Evolutionary conservation across 1,139 yeast species (phyloP).

Genomic region (Yamadazyma friedrichii): DNA sequence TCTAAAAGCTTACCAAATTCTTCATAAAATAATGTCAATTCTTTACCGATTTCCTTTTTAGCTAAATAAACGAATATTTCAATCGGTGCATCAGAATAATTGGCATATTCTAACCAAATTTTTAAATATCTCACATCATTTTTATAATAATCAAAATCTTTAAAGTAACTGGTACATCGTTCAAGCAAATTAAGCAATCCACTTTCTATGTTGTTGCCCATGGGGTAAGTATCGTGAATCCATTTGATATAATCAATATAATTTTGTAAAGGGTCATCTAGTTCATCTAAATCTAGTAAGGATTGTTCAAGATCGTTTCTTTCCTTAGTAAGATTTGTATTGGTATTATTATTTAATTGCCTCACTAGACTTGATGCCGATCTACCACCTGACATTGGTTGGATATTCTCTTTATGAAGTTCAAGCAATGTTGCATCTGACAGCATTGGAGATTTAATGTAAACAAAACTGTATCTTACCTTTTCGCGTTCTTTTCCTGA

Average conservation of each 20-base stretch:
- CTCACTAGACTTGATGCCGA: conserved; percentile 60
- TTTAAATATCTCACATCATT: conserved; percentile 79
- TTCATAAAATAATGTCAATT: conserved; percentile 73
- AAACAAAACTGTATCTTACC: neutral
- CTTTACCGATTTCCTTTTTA: conserved; percentile 69
- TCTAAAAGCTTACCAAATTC: conserved; percentile 74
- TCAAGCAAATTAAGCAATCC: conserved; percentile 69
- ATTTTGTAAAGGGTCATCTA: conserved; percentile 81
- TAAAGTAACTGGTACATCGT: conserved; percentile 67
- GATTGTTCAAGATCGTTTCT: conserved; percentile 44
- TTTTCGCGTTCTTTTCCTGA: conserved; percentile 4
- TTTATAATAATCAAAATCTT: conserved; percentile 64
- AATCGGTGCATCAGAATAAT: conserved; percentile 65
- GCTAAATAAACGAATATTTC: conserved; percentile 75
- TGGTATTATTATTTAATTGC: conserved; percentile 28
- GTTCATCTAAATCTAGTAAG: conserved; percentile 48
- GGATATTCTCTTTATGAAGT: conserved; percentile 76
- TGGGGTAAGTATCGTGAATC: conserved; percentile 66
- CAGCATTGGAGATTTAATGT: conserved; percentile 2
- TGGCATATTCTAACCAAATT: conserved; percentile 78
- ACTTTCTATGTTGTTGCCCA: conserved; percentile 65
- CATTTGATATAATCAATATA: conserved; percentile 72
- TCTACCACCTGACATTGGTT: conserved; percentile 68
- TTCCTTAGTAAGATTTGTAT: conserved; percentile 14
- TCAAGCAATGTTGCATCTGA: conserved; percentile 46